These are phyloP conservation scores for Chaetomium tenue DNA, from an alignment of 495 filamentous ascomycete genomes.

Conservation along the genomic window DNA sequence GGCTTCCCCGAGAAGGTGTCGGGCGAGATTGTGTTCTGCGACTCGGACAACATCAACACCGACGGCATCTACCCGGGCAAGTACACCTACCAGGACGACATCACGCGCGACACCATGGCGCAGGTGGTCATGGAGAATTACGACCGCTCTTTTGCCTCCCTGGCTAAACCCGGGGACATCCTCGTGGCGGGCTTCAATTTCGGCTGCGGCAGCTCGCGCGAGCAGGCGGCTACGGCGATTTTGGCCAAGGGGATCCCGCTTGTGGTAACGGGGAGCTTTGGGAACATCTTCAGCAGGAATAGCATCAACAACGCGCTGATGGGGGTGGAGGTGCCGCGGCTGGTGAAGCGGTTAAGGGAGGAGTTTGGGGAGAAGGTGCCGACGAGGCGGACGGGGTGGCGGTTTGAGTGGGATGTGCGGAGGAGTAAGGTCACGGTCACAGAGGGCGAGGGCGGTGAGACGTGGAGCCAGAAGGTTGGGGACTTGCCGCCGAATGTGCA, in stretches of 20 bases:
- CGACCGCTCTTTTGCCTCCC: constrained; percentile 65
- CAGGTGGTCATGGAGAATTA: constrained; percentile 92
- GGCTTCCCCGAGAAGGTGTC: constrained; percentile 65
- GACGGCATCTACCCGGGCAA: constrained; percentile 87
- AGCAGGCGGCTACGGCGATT: constrained; percentile 89
- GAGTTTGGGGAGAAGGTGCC: constrained; percentile 59
- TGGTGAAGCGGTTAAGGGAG: constrained; percentile 68
- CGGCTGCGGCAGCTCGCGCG: constrained; percentile 75
- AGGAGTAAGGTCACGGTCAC: constrained; percentile 65
- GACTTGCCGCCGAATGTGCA: constrained; percentile 88
- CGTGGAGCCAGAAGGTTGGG: constrained; percentile 79
- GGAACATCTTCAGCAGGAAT: constrained; percentile 86
- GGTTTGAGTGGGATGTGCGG: constrained; percentile 77
- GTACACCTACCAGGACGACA: constrained; percentile 89
- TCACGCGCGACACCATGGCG: constrained; percentile 78
- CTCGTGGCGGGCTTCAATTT: constrained; percentile 90
- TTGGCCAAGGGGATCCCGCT: constrained; percentile 81
- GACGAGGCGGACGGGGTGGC: constrained; percentile 88
- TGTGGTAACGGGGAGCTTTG: constrained; percentile 81
- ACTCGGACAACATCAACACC: constrained; percentile 73
- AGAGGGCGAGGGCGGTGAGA: constrained; percentile 57
- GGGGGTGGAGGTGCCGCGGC: constrained; percentile 73
- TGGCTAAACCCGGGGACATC: constrained; percentile 68
- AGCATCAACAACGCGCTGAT: constrained; percentile 91
- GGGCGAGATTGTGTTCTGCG: constrained; percentile 69